These are phyloP conservation scores for Aspergillus incahuasiensis DNA, from an alignment of 495 filamentous ascomycete genomes.

Conservation along the genomic window DNA sequence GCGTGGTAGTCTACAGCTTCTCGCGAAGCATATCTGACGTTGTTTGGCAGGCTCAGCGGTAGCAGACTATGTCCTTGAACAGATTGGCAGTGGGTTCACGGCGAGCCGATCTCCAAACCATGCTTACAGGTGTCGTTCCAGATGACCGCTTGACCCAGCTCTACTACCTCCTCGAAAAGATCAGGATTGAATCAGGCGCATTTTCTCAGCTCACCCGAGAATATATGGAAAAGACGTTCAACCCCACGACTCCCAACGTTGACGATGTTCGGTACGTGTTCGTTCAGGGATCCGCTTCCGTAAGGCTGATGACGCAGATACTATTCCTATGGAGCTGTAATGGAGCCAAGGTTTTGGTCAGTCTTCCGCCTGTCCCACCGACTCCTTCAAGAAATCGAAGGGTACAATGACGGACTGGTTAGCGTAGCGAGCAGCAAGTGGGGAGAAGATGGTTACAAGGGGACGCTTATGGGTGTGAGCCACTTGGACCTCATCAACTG, in stretches of 20 bases:
- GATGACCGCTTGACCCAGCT: conserved; percentile 57
- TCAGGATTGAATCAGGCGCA: conserved; percentile 73
- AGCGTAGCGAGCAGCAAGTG: conserved; percentile 80
- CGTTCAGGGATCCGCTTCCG: background rate
- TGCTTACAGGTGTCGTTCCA: conserved; percentile 14
- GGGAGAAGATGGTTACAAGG: conserved; percentile 72
- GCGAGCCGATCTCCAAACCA: background rate
- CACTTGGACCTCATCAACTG: conserved; percentile 96
- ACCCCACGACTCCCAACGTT: conserved; percentile 69
- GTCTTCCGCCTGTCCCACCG: conserved; percentile 69
- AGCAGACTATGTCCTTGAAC: conserved; percentile 76
- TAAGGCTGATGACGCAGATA: conserved; percentile 49
- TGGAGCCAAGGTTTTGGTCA: conserved; percentile 62
- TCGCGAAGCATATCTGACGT: background rate
- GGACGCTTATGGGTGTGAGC: conserved; percentile 80
- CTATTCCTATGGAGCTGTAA: conserved; percentile 84
- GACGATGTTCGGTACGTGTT: conserved; percentile 55
- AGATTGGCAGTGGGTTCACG: conserved; percentile 49
- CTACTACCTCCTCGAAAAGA: conserved; percentile 60
- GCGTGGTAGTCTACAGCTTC: background rate
- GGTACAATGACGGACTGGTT: conserved; percentile 89
- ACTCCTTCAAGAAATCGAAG: conserved; percentile 67
- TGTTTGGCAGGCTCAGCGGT: conserved; percentile 60
- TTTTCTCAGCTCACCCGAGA: conserved; percentile 77
- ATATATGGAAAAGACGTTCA: conserved; percentile 83